Percentiles rank a stretch among this genome's conserved stretches.
phyloP scores from a whole-genome alignment of 73 alveolate species.

The Paramecium tetraurelia region DNA sequence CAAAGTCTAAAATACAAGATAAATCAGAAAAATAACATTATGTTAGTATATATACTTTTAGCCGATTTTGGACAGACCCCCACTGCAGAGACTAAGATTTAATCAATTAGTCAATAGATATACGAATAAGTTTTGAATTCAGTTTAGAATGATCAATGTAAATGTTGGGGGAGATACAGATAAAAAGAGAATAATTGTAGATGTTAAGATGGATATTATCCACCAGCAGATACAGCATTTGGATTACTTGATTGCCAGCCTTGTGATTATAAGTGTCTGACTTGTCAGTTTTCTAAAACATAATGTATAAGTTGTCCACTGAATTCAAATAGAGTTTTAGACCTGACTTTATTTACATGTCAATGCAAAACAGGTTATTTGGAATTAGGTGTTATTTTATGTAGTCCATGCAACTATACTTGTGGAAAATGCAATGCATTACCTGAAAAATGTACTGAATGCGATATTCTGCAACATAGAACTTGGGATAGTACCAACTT shows the following conservation, averaged over 20 bases:
- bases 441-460: background rate
- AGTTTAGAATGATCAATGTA: background rate
- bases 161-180: constrained; percentile 13
- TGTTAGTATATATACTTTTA: background rate
- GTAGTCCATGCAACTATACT: background rate
- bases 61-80: background rate
- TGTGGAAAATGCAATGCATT: background rate
- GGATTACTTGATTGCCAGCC: background rate
- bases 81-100: background rate
- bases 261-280: background rate
- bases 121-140: background rate
- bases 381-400: background rate
- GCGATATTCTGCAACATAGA: background rate
- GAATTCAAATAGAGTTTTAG: background rate
- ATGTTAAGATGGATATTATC: background rate
- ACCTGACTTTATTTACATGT: background rate
- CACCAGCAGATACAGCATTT: background rate
- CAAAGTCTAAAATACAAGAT: background rate
- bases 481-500: background rate
- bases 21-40: background rate
- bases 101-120: background rate
- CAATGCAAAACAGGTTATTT: background rate
- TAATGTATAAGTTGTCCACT: background rate
- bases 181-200: background rate
- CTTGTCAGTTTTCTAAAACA: background rate